Percentiles rank a stretch among this genome's conserved stretches.
Conservation (phyloP, 768 basidiomycete species). For the Russula abietina region DNA sequence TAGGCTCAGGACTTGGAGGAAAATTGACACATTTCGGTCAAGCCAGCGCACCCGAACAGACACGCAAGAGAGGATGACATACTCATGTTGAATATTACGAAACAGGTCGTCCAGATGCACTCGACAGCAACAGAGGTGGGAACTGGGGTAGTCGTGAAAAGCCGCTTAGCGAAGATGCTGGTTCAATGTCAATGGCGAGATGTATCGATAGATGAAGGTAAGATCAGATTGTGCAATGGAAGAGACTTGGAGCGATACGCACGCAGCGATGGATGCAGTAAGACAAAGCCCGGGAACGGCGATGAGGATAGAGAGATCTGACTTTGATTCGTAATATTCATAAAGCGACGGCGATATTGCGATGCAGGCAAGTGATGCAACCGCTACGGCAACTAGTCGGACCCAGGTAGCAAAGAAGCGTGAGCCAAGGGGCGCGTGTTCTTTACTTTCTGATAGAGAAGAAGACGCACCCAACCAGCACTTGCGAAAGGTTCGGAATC, state of each 20-base stretch:
- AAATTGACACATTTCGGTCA: background rate
- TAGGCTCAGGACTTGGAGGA: conserved; percentile 17
- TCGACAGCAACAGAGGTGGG: conserved; percentile 20
- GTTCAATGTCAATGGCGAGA: no score
- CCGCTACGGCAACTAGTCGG: conserved; percentile 6
- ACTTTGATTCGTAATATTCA: conserved; percentile 14
- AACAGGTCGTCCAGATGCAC: conserved; percentile 24
- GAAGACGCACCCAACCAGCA: conserved; percentile 20
- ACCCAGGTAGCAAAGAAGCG: background rate
- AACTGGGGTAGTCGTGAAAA: conserved; percentile 13
- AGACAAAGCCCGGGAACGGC: conserved; percentile 18
- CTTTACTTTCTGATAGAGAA: background rate
- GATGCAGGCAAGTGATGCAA: conserved; percentile 15
- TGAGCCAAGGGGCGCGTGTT: background rate
- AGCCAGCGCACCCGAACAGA: background rate
- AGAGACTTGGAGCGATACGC: background rate
- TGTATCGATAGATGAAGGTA: background rate
- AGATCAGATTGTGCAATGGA: background rate
- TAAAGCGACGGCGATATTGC: conserved; percentile 14
- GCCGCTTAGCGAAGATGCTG: conserved; percentile 14
- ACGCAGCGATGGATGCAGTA: conserved; percentile 1
- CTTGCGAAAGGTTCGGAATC: conserved; percentile 25
- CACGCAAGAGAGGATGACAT: background rate
- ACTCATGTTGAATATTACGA: conserved; percentile 23
- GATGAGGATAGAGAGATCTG: conserved; percentile 21